A percentile compares a stretch with the other conserved stretches of the same genome.
These are phyloP conservation scores for Sanghuangporus sanghuang DNA, from an alignment of 1,284 basidiomycete genomes.

Conservation along the genomic window DNA sequence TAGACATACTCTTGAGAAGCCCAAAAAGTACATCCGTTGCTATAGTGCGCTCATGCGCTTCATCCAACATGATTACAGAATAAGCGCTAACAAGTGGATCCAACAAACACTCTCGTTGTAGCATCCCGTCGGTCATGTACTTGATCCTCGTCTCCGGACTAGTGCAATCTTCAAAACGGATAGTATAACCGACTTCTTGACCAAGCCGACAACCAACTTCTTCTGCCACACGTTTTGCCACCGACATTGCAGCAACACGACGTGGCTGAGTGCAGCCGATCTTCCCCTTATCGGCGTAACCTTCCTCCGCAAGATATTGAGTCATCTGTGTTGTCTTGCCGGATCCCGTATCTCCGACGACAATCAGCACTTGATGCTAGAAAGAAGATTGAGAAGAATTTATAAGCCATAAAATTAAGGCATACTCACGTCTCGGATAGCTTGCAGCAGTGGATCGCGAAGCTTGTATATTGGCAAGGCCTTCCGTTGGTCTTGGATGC, in stretches of 20 bases:
- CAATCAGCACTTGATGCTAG: conserved; percentile 91
- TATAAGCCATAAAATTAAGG: conserved; percentile 2
- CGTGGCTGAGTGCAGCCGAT: conserved; percentile 98
- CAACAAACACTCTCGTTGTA: conserved; percentile 93
- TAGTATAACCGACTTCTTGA: conserved; percentile 96
- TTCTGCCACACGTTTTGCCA: conserved; percentile 96
- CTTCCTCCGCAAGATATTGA: conserved; percentile 88
- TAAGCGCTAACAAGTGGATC: conserved; percentile 93
- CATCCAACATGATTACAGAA: conserved; percentile 96
- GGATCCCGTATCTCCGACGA: conserved; percentile 93
- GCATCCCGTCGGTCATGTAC: conserved; percentile 99
- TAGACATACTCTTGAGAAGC: conserved; percentile 82
- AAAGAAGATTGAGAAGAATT: conserved; percentile 23
- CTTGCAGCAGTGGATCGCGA: conserved; percentile 86
- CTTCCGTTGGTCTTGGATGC: conserved; percentile 91
- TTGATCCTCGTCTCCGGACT: conserved; percentile 98
- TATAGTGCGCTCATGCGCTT: conserved; percentile 98
- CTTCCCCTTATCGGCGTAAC: conserved; percentile 80
- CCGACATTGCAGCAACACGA: conserved; percentile 99
- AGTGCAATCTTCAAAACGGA: conserved; percentile 99
- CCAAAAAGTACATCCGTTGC: conserved; percentile 98
- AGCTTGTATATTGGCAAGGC: conserved; percentile 95
- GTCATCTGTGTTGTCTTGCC: conserved; percentile 95
- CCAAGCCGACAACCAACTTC: conserved; percentile 96
- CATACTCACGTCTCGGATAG: conserved; percentile 75